Conservation (phyloP, 805 yeast species). For the Pichia pseudocactophila region DNA sequence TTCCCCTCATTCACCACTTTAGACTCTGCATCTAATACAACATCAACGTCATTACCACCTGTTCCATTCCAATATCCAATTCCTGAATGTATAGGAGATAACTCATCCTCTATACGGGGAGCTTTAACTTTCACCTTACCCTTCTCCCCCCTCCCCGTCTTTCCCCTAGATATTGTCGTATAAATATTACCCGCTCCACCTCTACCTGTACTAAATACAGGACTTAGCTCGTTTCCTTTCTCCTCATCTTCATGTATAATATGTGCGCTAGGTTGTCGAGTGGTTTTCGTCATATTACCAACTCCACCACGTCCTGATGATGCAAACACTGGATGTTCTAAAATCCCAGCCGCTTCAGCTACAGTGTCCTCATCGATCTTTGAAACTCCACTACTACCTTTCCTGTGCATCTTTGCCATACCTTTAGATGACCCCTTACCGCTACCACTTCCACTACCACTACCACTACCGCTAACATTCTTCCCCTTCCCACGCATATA, state of each 20-base stretch:
- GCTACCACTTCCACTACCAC: no score
- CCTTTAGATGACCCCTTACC: no score
- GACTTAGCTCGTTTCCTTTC: conserved; percentile 26
- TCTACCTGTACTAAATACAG: conserved; percentile 43
- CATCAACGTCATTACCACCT: background rate
- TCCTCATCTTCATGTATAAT: conserved; percentile 30
- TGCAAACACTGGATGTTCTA: background rate
- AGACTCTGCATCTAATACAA: background rate
- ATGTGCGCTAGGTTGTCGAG: conserved; percentile 36
- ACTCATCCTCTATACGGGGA: conserved; percentile 30
- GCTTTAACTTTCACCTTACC: conserved; percentile 29
- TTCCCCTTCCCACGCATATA: no score
- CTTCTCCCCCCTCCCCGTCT: conserved; percentile 2
- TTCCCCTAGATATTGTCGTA: conserved; percentile 19
- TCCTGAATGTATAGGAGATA: background rate
- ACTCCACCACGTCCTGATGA: conserved; percentile 42
- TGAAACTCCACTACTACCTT: no score
- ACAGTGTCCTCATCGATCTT: no score
- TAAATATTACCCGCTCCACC: conserved; percentile 42
- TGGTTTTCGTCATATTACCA: conserved; percentile 38
- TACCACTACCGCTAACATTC: no score
- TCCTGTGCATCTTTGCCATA: no score
- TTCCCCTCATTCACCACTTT: no score
- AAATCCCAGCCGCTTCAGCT: no score
- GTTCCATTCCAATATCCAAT: background rate